Conservation (phyloP, 768 basidiomycete genomes). For the Pulveroboletus frians region DNA sequence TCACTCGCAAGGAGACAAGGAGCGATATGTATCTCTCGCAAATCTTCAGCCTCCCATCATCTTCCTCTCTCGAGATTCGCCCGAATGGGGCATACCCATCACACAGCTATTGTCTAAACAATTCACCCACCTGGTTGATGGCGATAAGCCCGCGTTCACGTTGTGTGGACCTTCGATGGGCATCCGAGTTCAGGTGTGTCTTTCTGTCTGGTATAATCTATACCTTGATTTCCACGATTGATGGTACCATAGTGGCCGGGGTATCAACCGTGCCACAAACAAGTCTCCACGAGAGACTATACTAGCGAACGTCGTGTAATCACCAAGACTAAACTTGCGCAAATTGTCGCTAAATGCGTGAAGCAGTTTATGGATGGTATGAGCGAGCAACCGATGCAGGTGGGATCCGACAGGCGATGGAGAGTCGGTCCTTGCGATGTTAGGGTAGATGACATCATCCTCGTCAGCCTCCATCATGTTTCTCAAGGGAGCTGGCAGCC, state of each 20-base stretch:
- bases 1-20: constrained; percentile 62
- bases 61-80: constrained; percentile 49
- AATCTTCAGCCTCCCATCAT: constrained; percentile 53
- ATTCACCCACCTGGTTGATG: constrained; percentile 43
- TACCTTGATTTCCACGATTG: neutral
- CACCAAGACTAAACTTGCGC: constrained; percentile 61
- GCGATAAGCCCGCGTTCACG: constrained; percentile 58
- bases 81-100: constrained; percentile 55
- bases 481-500: constrained; percentile 79
- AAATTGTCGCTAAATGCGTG: constrained; percentile 66
- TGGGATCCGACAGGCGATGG: constrained; percentile 9
- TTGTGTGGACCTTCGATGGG: constrained; percentile 68
- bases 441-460: constrained; percentile 29
- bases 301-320: constrained; percentile 63
- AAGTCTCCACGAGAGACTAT: constrained; percentile 69
- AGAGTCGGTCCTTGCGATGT: constrained; percentile 10
- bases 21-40: constrained; percentile 66
- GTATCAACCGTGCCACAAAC: constrained; percentile 62
- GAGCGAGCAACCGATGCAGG: constrained; percentile 3
- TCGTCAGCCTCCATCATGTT: constrained; percentile 74
- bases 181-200: constrained; percentile 57
- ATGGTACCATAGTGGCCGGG: constrained; percentile 60
- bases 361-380: constrained; percentile 5
- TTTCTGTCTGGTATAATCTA: neutral
- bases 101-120: constrained; percentile 52